Evolutionary conservation across 2,329 filamentous ascomycete genomes (phyloP).

Genomic region (Raffaelea ambrosiae): DNA sequence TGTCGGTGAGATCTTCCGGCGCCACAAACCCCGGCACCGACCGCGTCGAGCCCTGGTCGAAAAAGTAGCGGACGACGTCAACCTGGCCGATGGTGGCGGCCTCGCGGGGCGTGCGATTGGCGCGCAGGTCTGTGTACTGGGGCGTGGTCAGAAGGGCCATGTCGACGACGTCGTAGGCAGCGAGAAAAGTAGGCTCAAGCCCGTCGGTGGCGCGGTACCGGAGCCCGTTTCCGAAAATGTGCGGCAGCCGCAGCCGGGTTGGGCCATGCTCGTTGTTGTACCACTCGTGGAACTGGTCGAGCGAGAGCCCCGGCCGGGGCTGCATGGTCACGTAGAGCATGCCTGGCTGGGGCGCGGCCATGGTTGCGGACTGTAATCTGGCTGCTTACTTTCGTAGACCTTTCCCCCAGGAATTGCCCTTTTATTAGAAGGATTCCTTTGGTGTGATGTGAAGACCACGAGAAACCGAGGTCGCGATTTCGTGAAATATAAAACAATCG

Average conservation of each 20-base stretch:
- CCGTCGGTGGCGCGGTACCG: slow-evolving; percentile 65
- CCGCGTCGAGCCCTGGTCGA: slow-evolving; percentile 53
- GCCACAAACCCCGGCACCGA: slow-evolving; percentile 48
- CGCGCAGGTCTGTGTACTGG: slow-evolving; percentile 59
- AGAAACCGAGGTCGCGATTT: too few relatives aligned
- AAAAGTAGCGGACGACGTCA: slow-evolving; percentile 62
- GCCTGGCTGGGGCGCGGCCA: slow-evolving; percentile 51
- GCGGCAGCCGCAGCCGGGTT: slow-evolving; percentile 64
- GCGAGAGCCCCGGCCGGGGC: slow-evolving; percentile 56
- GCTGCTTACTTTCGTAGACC: too few relatives aligned
- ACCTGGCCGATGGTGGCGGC: slow-evolving; percentile 46
- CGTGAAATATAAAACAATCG: too few relatives aligned
- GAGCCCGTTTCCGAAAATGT: slow-evolving; percentile 67
- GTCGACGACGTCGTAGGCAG: slow-evolving; percentile 71
- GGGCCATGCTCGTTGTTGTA: slow-evolving; percentile 93
- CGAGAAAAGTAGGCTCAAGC: slow-evolving; percentile 60
- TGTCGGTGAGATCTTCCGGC: slow-evolving; percentile 50
- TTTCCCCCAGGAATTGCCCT: too few relatives aligned
- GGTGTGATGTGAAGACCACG: too few relatives aligned
- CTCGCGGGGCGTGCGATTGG: slow-evolving; percentile 44
- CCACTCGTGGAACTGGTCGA: slow-evolving; percentile 77
- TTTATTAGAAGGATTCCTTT: too few relatives aligned
- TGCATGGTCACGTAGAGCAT: slow-evolving; percentile 85
- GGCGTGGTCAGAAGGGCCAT: slow-evolving; percentile 63
- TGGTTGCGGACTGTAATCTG: too few relatives aligned